Base-by-base conservation (phyloP, 352 stramenopile genomes). In the Phytophthora melonis region DNA sequence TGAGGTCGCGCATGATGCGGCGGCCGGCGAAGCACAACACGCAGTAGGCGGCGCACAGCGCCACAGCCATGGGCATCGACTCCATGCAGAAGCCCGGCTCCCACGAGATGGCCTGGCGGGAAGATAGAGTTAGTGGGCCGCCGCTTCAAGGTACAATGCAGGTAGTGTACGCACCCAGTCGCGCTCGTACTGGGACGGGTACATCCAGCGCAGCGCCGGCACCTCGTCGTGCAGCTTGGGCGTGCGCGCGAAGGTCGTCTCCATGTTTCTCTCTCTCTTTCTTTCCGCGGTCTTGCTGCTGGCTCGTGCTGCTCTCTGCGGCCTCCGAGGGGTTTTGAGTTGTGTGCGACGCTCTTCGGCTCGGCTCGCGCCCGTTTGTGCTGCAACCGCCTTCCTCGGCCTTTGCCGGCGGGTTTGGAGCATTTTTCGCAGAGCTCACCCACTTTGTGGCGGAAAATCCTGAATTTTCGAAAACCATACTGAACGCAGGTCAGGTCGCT, bases 21-120 rank as follows among this genome's bases (percentile, higher is more conserved):
- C 88, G 83, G 23, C 90, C 89, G 18, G 78, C 80, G 39, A 95
- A 95, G 83, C 89, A 95, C 58, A 96, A 57, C 43, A 90, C 72
- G 39, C 87, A 75, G 80, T 97, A 97, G 57, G 66, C 72, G 27
- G 75, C 86, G 68, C 84, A 93, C 18, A 95, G 66, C 50, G 76
- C 66, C 43, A 97, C 64, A 13, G 78, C 86, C 63, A 92, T 76
- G 32, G 62, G 70, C 45, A 95, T 77, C 30, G 88, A 91, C 50
- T 93, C 72, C 52, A 79, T 82, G 71, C 87, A 94, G 66, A 93
- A 95, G 34, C 74, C 66, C 18, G 83, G 78, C 63, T 93, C 56
- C 88, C 85, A 92, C 55, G 88, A 85, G 43, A 93, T 81, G 63
- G 82, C 69, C 86, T 92, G 55, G 23, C 9, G 4, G 1, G 43